phyloP scores from a whole-genome alignment of 2,329 filamentous ascomycete species.

The Diplodia scrobiculata region DNA sequence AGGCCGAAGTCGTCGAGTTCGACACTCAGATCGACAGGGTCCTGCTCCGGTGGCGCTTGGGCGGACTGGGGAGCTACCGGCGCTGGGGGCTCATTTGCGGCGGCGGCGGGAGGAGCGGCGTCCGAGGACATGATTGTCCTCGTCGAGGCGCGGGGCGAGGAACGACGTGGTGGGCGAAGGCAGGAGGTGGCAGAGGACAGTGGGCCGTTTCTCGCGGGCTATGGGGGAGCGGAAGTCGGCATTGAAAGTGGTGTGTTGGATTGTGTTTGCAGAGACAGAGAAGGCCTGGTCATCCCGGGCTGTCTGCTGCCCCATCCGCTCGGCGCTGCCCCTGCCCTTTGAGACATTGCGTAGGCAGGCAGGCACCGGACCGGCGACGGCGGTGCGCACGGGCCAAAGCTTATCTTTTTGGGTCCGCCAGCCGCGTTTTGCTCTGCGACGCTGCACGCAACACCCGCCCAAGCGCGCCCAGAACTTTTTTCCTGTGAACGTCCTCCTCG shows the following conservation, averaged over 20 bases:
- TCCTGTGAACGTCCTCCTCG: neutral
- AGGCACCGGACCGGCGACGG: constrained; percentile 15
- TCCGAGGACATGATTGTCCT: constrained; percentile 16
- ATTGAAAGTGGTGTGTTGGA: constrained; percentile 21
- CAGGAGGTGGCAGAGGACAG: neutral
- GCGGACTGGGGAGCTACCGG: constrained; percentile 17
- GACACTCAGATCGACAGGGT: constrained; percentile 29
- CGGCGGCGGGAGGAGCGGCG: constrained; percentile 2
- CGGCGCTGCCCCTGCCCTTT: constrained; percentile 24
- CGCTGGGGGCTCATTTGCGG: constrained; percentile 3
- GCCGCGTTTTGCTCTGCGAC: constrained; percentile 17
- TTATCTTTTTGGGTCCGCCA: constrained; percentile 20
- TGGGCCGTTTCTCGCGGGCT: neutral
- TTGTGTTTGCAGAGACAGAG: constrained; percentile 12
- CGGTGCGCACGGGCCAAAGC: constrained; percentile 28
- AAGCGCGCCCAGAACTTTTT: constrained; percentile 11
- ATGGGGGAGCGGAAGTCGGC: constrained; percentile 21
- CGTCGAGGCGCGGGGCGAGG: neutral
- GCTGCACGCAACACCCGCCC: constrained; percentile 7
- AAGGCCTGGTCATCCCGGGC: constrained; percentile 9
- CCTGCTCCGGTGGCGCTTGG: constrained; percentile 8
- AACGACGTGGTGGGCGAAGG: neutral
- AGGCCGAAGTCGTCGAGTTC: constrained; percentile 73
- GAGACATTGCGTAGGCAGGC: constrained; percentile 29
- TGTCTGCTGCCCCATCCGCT: constrained; percentile 24